These are phyloP conservation scores for Baorangia bicolor DNA, from an alignment of 768 basidiomycete genomes.

Conservation along the genomic window DNA sequence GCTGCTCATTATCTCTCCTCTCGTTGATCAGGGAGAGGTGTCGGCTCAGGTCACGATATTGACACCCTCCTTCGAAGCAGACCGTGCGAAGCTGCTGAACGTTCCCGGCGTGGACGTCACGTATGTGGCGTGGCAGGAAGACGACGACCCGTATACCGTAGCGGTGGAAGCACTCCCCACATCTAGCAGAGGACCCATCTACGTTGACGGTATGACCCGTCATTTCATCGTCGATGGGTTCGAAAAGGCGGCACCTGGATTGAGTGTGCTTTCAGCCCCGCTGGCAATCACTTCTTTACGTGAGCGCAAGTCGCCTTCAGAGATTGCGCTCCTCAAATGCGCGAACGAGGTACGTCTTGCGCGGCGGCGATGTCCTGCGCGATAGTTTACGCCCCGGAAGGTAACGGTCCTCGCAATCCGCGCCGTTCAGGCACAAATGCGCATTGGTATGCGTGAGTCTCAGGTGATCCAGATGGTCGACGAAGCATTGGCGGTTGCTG, in stretches of 20 bases:
- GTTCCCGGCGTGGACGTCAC: slow-evolving; percentile 47
- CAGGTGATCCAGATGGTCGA: slow-evolving; percentile 59
- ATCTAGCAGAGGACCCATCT: slow-evolving; percentile 40
- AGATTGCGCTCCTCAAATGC: slow-evolving; percentile 71
- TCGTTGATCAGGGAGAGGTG: slow-evolving; percentile 24
- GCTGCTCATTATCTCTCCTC: slow-evolving; percentile 60
- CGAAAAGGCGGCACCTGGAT: slow-evolving; percentile 40
- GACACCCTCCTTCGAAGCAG: slow-evolving; percentile 75
- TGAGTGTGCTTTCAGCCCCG: slow-evolving; percentile 49
- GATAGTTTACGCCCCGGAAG: slow-evolving; percentile 38
- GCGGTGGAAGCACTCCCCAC: slow-evolving; percentile 35
- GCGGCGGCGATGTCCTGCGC: background rate
- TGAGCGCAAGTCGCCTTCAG: slow-evolving; percentile 71
- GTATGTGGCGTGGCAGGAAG: slow-evolving; percentile 65
- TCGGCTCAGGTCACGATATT: slow-evolving; percentile 55
- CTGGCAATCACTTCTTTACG: slow-evolving; percentile 56
- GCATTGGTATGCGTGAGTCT: slow-evolving; percentile 76
- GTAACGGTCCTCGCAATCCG: slow-evolving; percentile 77
- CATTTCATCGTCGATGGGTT: slow-evolving; percentile 69
- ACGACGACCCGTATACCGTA: slow-evolving; percentile 61
- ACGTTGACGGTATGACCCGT: slow-evolving; percentile 59
- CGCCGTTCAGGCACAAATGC: slow-evolving; percentile 55
- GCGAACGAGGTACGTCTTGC: slow-evolving; percentile 64
- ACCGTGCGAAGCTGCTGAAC: slow-evolving; percentile 60
- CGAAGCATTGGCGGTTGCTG: slow-evolving; percentile 53